Percentiles rank a stretch among this genome's conserved stretches.
Evolutionary conservation across 1,284 basidiomycete species (phyloP).

Genomic region (Sparassis latifolia): DNA sequence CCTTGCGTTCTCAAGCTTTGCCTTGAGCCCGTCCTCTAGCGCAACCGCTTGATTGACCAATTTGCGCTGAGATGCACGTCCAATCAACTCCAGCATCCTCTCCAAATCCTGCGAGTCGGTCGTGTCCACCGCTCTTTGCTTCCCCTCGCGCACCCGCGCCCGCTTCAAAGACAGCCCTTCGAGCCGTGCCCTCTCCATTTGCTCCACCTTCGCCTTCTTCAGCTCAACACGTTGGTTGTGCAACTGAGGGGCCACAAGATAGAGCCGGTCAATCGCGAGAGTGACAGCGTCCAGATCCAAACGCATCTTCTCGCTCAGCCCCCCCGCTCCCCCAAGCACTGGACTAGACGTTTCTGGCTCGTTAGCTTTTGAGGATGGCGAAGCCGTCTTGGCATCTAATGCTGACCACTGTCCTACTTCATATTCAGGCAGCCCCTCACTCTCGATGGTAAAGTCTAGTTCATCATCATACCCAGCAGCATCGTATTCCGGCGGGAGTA

Average conservation of each 20-base stretch:
- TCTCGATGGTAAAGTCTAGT: conserved; percentile 6
- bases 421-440: conserved; percentile 53
- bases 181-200: conserved; percentile 57
- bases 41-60: conserved; percentile 63
- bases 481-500: conserved; percentile 67
- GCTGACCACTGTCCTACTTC: conserved; percentile 31
- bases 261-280: conserved; percentile 81
- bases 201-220: conserved; percentile 54
- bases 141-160: conserved; percentile 29
- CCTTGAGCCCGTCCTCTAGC: conserved; percentile 51
- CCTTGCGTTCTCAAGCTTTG: conserved; percentile 43
- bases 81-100: conserved; percentile 62
- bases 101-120: conserved; percentile 56
- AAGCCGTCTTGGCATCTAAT: conserved; percentile 20
- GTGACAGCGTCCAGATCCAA: conserved; percentile 80
- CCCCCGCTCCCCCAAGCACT: conserved; percentile 4
- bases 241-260: conserved; percentile 76
- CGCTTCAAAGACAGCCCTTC: conserved; percentile 17
- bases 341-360: background rate
- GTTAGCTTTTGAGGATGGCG: background rate
- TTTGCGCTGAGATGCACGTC: conserved; percentile 63
- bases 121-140: conserved; percentile 33
- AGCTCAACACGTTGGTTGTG: conserved; percentile 84
- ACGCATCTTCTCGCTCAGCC: conserved; percentile 62
- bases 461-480: conserved; percentile 34